These are phyloP conservation scores for Zoysia pacifica DNA, from an alignment of 176 grass and related monocot genomes.

Conservation along the genomic window DNA sequence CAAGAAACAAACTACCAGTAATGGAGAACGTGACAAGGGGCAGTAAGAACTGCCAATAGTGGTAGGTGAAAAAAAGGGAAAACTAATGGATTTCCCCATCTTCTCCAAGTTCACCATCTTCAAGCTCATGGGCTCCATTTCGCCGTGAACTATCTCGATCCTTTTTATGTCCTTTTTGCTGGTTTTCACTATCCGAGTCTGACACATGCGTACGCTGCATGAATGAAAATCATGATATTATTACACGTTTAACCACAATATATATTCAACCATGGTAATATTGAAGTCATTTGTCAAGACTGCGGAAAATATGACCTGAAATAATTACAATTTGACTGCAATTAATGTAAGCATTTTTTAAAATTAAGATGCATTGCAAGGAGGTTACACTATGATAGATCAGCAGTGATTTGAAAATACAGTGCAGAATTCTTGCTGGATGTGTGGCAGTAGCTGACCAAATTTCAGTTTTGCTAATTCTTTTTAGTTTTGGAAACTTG, in stretches of 20 bases:
- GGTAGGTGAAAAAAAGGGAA: conserved; percentile 30
- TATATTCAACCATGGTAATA: conserved; percentile 9
- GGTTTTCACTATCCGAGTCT: conserved; percentile 82
- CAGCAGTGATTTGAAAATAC: neutral
- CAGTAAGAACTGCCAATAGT: conserved; percentile 57
- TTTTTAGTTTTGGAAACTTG: neutral
- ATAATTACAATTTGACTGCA: neutral
- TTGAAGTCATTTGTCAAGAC: neutral
- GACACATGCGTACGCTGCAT: conserved; percentile 79
- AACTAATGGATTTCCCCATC: conserved; percentile 78
- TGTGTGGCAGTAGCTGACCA: neutral
- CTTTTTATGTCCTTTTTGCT: conserved; percentile 79
- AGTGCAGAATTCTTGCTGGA: too few relatives aligned
- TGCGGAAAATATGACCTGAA: neutral
- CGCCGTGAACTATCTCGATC: conserved; percentile 78
- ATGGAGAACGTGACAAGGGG: conserved; percentile 36
- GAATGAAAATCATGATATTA: conserved; percentile 34
- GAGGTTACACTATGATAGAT: neutral
- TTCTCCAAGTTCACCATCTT: conserved; percentile 97
- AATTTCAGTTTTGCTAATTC: neutral
- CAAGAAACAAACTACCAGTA: conserved; percentile 35
- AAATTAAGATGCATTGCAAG: neutral
- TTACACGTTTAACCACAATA: neutral
- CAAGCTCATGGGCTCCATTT: conserved; percentile 73
- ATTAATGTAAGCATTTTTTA: neutral